phyloP scores from a whole-genome alignment of 371 early-diverging fungal species.

The Basidiobolus meristosporus region DNA sequence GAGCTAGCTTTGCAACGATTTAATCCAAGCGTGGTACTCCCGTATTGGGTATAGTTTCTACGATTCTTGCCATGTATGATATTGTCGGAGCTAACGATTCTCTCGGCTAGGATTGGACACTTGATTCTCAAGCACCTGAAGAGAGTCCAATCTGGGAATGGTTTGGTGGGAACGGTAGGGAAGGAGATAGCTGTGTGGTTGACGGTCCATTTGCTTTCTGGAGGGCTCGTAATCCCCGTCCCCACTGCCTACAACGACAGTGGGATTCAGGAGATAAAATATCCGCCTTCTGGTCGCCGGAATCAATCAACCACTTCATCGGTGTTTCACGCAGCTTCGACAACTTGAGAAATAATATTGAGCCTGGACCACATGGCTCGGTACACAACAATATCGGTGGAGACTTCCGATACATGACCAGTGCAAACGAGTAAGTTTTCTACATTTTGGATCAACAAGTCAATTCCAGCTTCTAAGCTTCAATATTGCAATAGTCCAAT shows the following conservation, averaged over 20 bases:
- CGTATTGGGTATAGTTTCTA: constrained; percentile 10
- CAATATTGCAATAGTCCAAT: no score
- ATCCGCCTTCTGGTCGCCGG: constrained; percentile 2
- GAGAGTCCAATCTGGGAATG: constrained; percentile 3
- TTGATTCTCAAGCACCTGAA: constrained; percentile 6
- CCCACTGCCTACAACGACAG: not conserved
- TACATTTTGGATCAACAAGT: no score
- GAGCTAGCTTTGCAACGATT: constrained; percentile 3
- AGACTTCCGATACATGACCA: constrained; percentile 1
- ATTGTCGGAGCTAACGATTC: no score
- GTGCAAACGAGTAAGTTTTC: constrained; percentile 2
- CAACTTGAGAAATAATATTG: not conserved
- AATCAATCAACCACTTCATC: constrained; percentile 1
- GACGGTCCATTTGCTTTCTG: constrained; percentile 5
- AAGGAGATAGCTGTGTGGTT: constrained; percentile 4
- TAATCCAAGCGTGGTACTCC: constrained; percentile 1
- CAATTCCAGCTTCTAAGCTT: no score
- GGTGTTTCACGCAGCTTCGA: not conserved
- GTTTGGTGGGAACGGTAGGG: constrained; percentile 7
- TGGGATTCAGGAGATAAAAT: constrained; percentile 1
- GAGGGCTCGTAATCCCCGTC: not conserved
- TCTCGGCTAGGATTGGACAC: constrained; percentile 11
- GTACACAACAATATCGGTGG: constrained; percentile 4
- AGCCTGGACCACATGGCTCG: constrained; percentile 2
- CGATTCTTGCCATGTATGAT: no score